These are phyloP conservation scores for Colletotrichum godetiae DNA, from an alignment of 2,329 filamentous ascomycete species.

Conservation along the genomic window DNA sequence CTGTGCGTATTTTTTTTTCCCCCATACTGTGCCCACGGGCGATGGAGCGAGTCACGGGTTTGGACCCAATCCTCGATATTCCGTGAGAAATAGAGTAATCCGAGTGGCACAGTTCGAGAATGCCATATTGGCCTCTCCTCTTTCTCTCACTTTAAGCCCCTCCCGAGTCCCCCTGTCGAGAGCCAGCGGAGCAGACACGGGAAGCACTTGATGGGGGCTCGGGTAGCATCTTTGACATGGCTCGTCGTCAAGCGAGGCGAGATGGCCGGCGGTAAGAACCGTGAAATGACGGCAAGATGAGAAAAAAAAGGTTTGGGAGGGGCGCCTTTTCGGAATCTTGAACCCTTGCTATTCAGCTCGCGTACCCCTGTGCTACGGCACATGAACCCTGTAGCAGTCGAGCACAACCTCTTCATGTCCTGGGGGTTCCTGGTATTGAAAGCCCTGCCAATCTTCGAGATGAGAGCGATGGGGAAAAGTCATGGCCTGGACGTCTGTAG, in stretches of 20 bases:
- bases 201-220: not conserved
- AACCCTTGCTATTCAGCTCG: slow-evolving; percentile 21
- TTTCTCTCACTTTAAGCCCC: not conserved
- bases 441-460: not conserved
- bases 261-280: slow-evolving; percentile 13
- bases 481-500: not conserved
- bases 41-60: not conserved
- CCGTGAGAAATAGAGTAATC: not conserved
- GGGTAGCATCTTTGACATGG: slow-evolving; percentile 9
- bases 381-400: not conserved
- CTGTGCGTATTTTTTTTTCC: not conserved
- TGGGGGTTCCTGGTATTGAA: slow-evolving; percentile 5
- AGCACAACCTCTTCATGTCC: slow-evolving; percentile 11
- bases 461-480: not conserved
- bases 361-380: slow-evolving; percentile 15
- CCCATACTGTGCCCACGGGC: not conserved
- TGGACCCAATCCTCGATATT: not conserved
- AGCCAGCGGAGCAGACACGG: not conserved
- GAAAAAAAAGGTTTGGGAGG: slow-evolving; percentile 2
- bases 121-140: not conserved
- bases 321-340: slow-evolving; percentile 6
- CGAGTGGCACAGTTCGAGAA: slow-evolving; percentile 7
- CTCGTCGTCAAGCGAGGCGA: slow-evolving; percentile 22
- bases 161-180: not conserved
- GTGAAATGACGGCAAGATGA: slow-evolving; percentile 6